A percentile compares a stretch with the other conserved stretches of the same genome.
These are phyloP conservation scores for Eucalyptus victrix DNA, from an alignment of 345 rosid genomes.

Conservation along the genomic window DNA sequence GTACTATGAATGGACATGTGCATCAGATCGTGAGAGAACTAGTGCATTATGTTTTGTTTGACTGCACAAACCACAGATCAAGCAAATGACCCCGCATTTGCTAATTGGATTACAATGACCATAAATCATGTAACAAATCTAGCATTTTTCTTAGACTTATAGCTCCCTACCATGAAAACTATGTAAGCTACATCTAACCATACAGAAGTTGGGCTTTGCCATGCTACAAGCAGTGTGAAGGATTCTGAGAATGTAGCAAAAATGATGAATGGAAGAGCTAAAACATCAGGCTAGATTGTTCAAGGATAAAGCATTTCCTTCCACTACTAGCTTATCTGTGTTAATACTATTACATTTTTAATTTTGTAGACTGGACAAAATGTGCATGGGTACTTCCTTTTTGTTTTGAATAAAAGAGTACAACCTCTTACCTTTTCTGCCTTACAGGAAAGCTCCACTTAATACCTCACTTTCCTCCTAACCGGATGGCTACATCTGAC, in stretches of 20 bases:
- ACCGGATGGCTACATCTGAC: background rate
- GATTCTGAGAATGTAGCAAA: background rate
- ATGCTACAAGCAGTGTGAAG: background rate
- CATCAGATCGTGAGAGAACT: background rate
- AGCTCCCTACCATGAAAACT: background rate
- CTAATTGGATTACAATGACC: background rate
- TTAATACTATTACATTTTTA: background rate
- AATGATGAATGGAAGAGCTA: background rate
- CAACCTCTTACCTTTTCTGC: background rate
- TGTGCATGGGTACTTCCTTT: background rate
- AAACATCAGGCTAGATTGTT: background rate
- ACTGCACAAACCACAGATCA: background rate
- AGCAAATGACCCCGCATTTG: background rate
- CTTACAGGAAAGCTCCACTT: background rate
- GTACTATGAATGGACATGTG: background rate
- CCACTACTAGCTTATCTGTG: background rate
- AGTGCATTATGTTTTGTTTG: background rate
- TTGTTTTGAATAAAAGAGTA: background rate
- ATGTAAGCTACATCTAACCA: background rate
- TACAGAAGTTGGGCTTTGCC: background rate
- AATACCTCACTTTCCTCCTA: background rate
- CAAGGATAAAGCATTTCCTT: background rate
- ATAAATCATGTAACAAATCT: background rate
- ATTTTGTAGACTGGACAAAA: background rate
- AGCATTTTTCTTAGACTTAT: background rate